These are phyloP conservation scores for Fusarium fujikuroi DNA, from an alignment of 2,329 filamentous ascomycete genomes.

Conservation along the genomic window DNA sequence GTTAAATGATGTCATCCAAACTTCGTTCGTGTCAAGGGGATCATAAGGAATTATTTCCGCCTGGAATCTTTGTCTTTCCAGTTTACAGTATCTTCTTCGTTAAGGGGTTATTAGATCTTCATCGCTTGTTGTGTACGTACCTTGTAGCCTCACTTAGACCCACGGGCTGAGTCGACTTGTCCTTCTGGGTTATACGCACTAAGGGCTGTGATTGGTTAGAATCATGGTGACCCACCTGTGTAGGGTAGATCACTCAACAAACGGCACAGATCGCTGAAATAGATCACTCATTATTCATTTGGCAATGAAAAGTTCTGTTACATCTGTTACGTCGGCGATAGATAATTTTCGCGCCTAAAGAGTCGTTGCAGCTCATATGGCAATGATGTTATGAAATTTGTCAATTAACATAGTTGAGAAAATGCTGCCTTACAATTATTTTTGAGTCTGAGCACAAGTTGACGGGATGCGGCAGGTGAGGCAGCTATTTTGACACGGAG, in stretches of 20 bases:
- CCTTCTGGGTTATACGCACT: neutral
- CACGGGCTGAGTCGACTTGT: neutral
- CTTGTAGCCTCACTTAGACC: neutral
- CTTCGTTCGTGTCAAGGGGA: rapidly evolving
- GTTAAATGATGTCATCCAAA: rapidly evolving
- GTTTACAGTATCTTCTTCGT: rapidly evolving
- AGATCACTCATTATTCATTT: rapidly evolving
- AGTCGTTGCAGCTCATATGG: rapidly evolving
- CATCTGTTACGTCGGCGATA: rapidly evolving
- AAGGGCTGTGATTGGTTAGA: neutral
- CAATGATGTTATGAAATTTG: rapidly evolving
- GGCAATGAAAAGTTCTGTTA: rapidly evolving
- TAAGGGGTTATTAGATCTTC: rapidly evolving
- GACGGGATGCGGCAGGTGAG: no score
- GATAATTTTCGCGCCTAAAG: rapidly evolving
- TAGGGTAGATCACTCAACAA: neutral
- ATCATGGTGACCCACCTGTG: rapidly evolving
- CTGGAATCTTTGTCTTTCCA: rapidly evolving
- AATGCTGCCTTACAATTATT: no score
- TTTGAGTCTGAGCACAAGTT: no score
- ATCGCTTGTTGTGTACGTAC: neutral
- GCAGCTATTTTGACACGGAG: no score
- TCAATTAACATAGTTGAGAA: no score
- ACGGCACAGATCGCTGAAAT: rapidly evolving
- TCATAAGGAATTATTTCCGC: rapidly evolving